These are phyloP conservation scores for Rhypophila decipiens DNA, from an alignment of 495 filamentous ascomycete species.

Conservation along the genomic window DNA sequence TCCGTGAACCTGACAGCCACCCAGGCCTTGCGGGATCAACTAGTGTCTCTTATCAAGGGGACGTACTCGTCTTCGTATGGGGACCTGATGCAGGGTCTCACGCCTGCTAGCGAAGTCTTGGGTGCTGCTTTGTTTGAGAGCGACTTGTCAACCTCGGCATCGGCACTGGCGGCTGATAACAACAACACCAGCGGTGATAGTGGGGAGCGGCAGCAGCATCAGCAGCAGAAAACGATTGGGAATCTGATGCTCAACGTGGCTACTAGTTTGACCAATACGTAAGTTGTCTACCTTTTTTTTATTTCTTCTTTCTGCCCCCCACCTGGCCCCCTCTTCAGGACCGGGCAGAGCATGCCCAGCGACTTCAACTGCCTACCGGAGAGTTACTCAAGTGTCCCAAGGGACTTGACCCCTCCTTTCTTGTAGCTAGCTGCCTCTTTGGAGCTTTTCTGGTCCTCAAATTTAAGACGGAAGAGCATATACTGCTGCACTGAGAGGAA, in stretches of 20 bases:
- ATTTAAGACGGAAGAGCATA: too few relatives aligned
- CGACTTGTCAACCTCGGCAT: background rate
- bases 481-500: too few relatives aligned
- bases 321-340: too few relatives aligned
- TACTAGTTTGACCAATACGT: constrained; percentile 20
- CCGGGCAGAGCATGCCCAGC: too few relatives aligned
- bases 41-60: constrained; percentile 11
- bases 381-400: too few relatives aligned
- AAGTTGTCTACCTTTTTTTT: constrained; percentile 5
- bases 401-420: too few relatives aligned
- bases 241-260: constrained; percentile 21
- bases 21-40: constrained; percentile 7
- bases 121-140: constrained; percentile 12
- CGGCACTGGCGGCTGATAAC: background rate
- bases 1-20: constrained; percentile 12
- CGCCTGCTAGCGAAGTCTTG: constrained; percentile 11
- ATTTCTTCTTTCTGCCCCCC: background rate
- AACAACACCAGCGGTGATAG: background rate
- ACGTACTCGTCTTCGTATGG: constrained; percentile 15
- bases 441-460: too few relatives aligned
- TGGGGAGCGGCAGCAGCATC: background rate
- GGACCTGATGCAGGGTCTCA: constrained; percentile 1
- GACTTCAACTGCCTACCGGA: too few relatives aligned
- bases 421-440: too few relatives aligned
- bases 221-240: constrained; percentile 3